Base-by-base conservation (phyloP, 257 asterid genomes). In the Nicotiana tabacum region DNA sequence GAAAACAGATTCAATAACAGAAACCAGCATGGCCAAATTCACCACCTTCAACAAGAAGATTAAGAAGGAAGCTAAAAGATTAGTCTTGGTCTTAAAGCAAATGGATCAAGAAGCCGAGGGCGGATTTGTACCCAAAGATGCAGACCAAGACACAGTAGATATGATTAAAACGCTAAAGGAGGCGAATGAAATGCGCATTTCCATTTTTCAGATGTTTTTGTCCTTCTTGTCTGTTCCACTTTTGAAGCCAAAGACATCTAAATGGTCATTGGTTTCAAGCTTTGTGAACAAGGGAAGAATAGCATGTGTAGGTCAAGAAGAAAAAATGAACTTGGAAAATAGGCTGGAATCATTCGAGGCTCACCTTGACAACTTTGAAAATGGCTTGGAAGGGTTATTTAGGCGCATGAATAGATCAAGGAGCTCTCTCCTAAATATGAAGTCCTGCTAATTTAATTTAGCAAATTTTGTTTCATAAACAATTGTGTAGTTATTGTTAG, bases 191-290 rank as follows among this genome's bases (percentile, higher is more conserved):
- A 77, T 82, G 5, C 78, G 82, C 80, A 61, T 64, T 32, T 72
- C 80, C n/a, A 76, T 81, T 61, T 87, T 87, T 29, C 87, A 83
- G 16, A 37, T 72, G 4, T 55, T 72, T 18, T 35, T 85, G 65
- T 5, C 56, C 3, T 87, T 77, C 58, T 70, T 87, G 43, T 85
- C 82, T 35, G 74, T 46, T 30, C 85, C 84, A n/a, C 21, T 85
- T 74, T 77, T 53, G 21, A 85, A 83, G 46, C 55, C 83, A 81
- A 83, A 81, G 85, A 21, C 72, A 27, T 83, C 53, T 35, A 87
- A 82, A 81, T 81, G 90, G 87, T 77, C 83, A n/a, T 12, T 86
- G 77, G 85, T 87, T 83, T 83, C 85, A 15, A 85, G 85, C 43
- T 72, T 87, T 29, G 69, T 83, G 24, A 78, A 81, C 18, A 85